Evolutionary conservation across 202 grass and related monocot genomes (phyloP).

Genomic region (Schoenoplectus tabernaemontani): DNA sequence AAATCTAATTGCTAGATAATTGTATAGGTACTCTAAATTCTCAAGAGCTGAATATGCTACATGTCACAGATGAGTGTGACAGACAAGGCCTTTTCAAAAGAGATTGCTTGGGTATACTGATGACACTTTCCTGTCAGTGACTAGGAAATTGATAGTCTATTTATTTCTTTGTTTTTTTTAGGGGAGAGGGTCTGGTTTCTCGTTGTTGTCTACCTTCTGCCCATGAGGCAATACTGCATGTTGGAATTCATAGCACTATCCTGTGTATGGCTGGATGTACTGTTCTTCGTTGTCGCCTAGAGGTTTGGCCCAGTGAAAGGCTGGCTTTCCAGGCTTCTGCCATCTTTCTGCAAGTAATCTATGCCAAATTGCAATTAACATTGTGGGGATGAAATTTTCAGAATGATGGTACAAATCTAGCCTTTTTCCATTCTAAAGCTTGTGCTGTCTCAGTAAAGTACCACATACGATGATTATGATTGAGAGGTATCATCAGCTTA

Average conservation of each 20-base stretch:
- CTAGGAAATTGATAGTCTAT: neutral
- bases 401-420: neutral
- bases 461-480: neutral
- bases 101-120: no score
- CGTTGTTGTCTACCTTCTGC: no score
- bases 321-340: neutral
- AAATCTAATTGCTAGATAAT: neutral
- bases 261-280: no score
- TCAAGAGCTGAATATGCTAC: no score
- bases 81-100: no score
- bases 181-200: no score
- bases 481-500: neutral
- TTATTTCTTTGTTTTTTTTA: no score
- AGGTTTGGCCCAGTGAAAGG: neutral
- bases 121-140: neutral
- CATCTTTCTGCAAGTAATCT: neutral
- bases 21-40: neutral
- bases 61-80: no score
- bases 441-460: neutral
- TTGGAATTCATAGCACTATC: no score
- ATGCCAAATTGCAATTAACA: neutral
- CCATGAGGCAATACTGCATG: neutral
- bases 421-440: neutral
- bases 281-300: neutral
- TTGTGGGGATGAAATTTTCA: neutral